A percentile compares a stretch with the other conserved stretches of the same genome.
phyloP scores from a whole-genome alignment of 129 eudicot genomes.

The Logfia minima region DNA sequence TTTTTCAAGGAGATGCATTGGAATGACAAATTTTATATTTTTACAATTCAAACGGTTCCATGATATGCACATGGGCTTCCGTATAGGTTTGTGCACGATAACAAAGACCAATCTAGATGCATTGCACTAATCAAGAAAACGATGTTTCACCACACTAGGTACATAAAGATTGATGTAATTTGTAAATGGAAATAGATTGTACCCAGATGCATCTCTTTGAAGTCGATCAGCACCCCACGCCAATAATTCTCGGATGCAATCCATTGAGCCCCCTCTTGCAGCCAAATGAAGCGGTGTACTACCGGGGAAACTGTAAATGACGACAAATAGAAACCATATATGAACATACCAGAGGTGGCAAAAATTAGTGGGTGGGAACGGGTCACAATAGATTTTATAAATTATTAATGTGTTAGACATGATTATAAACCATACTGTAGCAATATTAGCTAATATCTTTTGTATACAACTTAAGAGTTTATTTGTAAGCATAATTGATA shows the following conservation, averaged over 20 bases:
- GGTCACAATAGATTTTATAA: not conserved
- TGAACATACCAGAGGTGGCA: conserved; percentile 8
- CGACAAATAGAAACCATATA: not conserved
- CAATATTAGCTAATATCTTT: not conserved
- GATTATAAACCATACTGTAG: not conserved
- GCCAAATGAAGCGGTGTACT: conserved; percentile 99
- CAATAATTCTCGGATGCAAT: conserved; percentile 88
- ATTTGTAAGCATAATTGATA: not conserved
- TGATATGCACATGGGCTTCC: conserved; percentile 6
- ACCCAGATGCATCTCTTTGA: conserved; percentile 47
- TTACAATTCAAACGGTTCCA: not conserved
- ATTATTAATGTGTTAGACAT: not conserved
- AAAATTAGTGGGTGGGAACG: not conserved
- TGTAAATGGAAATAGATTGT: not conserved
- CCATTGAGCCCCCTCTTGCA: conserved; percentile 97
- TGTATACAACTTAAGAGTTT: not conserved
- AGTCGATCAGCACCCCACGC: conserved; percentile 99
- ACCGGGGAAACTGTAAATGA: conserved; percentile 64
- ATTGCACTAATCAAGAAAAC: conserved; percentile 4
- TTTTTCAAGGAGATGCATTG: not conserved
- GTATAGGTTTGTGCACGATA: not conserved
- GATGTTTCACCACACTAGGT: conserved; percentile 12
- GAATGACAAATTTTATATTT: not conserved
- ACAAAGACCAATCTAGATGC: conserved; percentile 14
- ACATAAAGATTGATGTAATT: conserved; percentile 3